Evolutionary conservation across 805 yeast species (phyloP).

Genomic region (Kodamaea hsintzibuensis): DNA sequence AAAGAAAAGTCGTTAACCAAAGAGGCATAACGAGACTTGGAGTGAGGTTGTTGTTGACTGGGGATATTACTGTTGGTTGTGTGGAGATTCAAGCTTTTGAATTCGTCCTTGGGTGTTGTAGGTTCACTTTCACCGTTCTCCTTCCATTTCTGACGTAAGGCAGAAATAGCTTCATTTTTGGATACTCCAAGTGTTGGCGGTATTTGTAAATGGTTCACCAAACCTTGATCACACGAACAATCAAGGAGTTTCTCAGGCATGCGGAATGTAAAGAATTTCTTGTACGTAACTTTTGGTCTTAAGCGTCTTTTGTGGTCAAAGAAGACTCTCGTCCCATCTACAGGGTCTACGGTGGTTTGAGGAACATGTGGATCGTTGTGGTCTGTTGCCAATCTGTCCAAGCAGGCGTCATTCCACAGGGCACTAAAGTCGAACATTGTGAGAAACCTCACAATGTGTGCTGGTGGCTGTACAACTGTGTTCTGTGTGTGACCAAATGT

Average conservation of each 20-base stretch:
- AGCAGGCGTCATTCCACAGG: slow-evolving; percentile 37
- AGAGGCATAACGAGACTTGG: slow-evolving; percentile 18
- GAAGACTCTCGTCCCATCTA: slow-evolving; percentile 29
- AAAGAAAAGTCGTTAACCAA: slow-evolving; percentile 30
- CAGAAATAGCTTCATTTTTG: slow-evolving; percentile 27
- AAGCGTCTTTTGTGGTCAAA: slow-evolving; percentile 28
- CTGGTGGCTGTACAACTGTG: slow-evolving; percentile 17
- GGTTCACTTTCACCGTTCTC: slow-evolving; percentile 10
- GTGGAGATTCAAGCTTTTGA: slow-evolving; percentile 2
- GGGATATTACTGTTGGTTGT: slow-evolving; percentile 4
- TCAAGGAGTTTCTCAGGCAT: slow-evolving; percentile 40
- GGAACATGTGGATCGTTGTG: slow-evolving; percentile 30
- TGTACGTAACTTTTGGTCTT: slow-evolving; percentile 34
- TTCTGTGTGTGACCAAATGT: slow-evolving; percentile 25
- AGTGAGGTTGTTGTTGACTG: neutral
- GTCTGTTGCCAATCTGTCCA: slow-evolving; percentile 34
- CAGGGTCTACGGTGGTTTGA: slow-evolving; percentile 28
- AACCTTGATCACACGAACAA: slow-evolving; percentile 35
- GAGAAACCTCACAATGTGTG: slow-evolving; percentile 28
- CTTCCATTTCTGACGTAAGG: slow-evolving; percentile 27
- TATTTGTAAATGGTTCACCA: slow-evolving; percentile 38
- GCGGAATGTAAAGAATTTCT: slow-evolving; percentile 42
- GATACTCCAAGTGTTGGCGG: slow-evolving; percentile 39
- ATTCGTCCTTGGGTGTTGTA: slow-evolving; percentile 11
- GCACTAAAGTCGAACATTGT: slow-evolving; percentile 46